phyloP scores from a whole-genome alignment of 1,284 basidiomycete genomes.

The Pascua guehoae region DNA sequence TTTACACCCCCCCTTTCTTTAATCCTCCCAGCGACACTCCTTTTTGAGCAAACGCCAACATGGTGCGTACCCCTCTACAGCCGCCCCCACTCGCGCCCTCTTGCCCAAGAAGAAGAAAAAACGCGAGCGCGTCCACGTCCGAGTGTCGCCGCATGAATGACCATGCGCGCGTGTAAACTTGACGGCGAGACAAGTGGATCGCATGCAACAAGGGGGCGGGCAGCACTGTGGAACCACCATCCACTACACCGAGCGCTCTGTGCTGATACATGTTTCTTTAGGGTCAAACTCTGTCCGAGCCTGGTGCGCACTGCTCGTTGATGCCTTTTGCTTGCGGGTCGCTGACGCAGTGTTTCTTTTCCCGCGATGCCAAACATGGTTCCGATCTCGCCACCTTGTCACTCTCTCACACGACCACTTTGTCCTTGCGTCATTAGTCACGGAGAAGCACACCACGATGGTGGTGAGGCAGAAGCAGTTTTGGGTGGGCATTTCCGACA shows the following conservation, averaged over 20 bases:
- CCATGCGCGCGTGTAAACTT: too few relatives aligned
- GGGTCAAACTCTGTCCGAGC: slow-evolving; percentile 51
- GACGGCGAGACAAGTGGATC: too few relatives aligned
- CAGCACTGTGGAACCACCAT: too few relatives aligned
- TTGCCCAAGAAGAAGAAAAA: too few relatives aligned
- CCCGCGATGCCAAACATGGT: slow-evolving; percentile 6
- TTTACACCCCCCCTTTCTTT: too few relatives aligned
- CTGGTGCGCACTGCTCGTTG: slow-evolving; percentile 33
- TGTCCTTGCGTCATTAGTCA: slow-evolving; percentile 49
- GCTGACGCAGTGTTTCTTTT: background rate
- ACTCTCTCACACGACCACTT: background rate
- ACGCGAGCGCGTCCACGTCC: too few relatives aligned
- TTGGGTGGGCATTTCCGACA: slow-evolving; percentile 83
- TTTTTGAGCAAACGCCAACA: background rate
- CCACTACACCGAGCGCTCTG: too few relatives aligned
- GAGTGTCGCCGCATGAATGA: too few relatives aligned
- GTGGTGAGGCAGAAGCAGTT: slow-evolving; percentile 72
- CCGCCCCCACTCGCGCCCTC: too few relatives aligned
- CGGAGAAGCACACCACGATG: slow-evolving; percentile 75
- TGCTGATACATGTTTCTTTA: slow-evolving; percentile 6
- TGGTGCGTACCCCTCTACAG: background rate
- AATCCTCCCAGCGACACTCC: too few relatives aligned
- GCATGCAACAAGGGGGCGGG: too few relatives aligned
- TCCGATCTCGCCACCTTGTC: background rate
- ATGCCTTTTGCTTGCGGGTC: background rate